Base-by-base conservation (phyloP, 768 basidiomycete species). In the Rhizopogon vulgaris region DNA sequence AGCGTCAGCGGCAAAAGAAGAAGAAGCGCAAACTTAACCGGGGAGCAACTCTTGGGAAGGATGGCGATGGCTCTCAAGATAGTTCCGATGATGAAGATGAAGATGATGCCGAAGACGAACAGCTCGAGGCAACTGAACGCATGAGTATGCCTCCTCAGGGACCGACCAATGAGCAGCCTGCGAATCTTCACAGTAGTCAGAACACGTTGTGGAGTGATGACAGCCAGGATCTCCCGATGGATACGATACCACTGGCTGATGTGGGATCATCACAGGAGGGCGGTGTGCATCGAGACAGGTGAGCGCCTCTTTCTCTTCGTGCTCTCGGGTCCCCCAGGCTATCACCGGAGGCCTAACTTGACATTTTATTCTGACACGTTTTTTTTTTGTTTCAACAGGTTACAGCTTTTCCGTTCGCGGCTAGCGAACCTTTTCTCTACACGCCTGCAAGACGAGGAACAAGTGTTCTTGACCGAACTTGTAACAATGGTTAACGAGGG, bases 1-100 rank as follows among this genome's bases (percentile, higher is more conserved):
- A 88, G 65, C 83, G 90, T 49, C 75, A 77, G 53, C 64, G 68
- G 30, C 72, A 76, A 53, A 79, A 83, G 57, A 69, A 84, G 56
- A 96, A 95, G 78, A 89, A 90, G 72, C 80, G 90, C 64, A 93
- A 89, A 73, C 77, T 92, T 54, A 89, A 90, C 64, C 80, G 74
- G 4, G 78, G 74, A 51, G 78, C 66, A 65, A 67, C 63, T n/a
- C 73, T 73, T 12, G 74, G 71, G 22, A 80, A 77, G 40, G 82
- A 76, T 25, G 82, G 78, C 25, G 77, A 74, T n/a, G 76, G 3
- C 22, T 64, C 62, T 14, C 60, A 69, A 32, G 66, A 60, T 25
- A 64, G 62, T 34, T 66, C 64, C 22, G 22, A 78, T 7, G 77
- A 69, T n/a, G 77, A 76, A 4, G 80, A 73, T 3, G 74, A 72